Evolutionary conservation across 2,329 filamentous ascomycete genomes (phyloP), one percentile per base, ranked within the genome.

Genomic region (Hypoxylon sp.): DNA sequence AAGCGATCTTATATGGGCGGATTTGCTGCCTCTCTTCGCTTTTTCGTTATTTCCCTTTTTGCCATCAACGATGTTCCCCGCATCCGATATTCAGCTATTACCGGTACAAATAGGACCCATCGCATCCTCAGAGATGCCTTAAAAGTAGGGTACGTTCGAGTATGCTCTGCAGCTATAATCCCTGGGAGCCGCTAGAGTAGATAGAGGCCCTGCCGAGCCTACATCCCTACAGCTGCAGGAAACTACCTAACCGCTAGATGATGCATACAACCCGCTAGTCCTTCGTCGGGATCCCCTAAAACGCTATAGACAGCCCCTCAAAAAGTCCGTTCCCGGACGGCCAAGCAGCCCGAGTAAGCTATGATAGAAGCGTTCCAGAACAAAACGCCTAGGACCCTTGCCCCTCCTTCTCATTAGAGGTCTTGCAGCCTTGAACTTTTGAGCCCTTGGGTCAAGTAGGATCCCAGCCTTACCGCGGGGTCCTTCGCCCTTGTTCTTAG

Each of bases 301-400:
- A 52, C 56, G 52, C 33, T 42, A 14, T 36, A 28, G 38, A 57
- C 53, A 22, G 51, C 48, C 51, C 51, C 55, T 60, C 51, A 9
- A 49, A 45, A 55, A 33, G 45, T 46, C 64, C 38, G n/a, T 44
- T 18, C 7, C 26, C 22, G 20, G n/a, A 8, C 14, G 24, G 49
- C 22, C 45, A 59, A 62, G 63, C 63, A 58, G 58, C 49, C 30
- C 32, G 42, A 33, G 28, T 44, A n/a, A 42, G 45, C 56, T 49
- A 64, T 36, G 63, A 67, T 45, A 53, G 66, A 69, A 69, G 52
- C 56, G 63, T 69, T 66, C 63, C 60, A 69, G 66, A 68, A 68
- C 66, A 58, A 52, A 51, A 38, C 36, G 18, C 33, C 44, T n/a
- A 50, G 33, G 32, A 38, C 44, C 18, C 26, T 33, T 61, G 22